Evolutionary conservation across 257 asterid genomes (phyloP).

Genomic region (Rehmannia glutinosa): DNA sequence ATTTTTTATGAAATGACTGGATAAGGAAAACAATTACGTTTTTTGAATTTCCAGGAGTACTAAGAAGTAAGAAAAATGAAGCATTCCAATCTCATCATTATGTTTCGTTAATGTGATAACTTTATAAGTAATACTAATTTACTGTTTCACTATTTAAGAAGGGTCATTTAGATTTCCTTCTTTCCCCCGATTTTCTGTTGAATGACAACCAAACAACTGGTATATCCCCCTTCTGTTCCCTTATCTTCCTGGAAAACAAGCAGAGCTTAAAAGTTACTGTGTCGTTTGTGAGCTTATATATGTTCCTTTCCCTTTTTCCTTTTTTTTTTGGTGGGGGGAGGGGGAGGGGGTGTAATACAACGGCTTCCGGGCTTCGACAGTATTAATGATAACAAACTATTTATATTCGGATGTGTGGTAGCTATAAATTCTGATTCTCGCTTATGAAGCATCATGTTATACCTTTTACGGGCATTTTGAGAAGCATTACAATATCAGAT

Average conservation of each 20-base stretch:
- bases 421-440: not conserved
- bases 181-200: not conserved
- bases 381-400: not conserved
- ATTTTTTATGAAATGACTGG: constrained; percentile 2
- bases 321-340: too few relatives aligned
- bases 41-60: not conserved
- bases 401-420: not conserved
- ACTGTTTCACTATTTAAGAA: not conserved
- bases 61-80: not conserved
- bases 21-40: not conserved
- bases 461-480: not conserved
- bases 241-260: too few relatives aligned
- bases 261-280: not conserved
- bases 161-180: not conserved
- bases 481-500: not conserved
- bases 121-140: not conserved
- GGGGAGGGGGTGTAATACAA: too few relatives aligned
- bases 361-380: not conserved
- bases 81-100: not conserved
- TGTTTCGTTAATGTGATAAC: constrained; percentile 4
- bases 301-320: too few relatives aligned
- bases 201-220: not conserved
- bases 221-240: not conserved
- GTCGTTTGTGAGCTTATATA: not conserved
- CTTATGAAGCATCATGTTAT: not conserved